Conservation (phyloP, 2,329 filamentous ascomycete genomes). For the Diaporthe citriasiana region DNA sequence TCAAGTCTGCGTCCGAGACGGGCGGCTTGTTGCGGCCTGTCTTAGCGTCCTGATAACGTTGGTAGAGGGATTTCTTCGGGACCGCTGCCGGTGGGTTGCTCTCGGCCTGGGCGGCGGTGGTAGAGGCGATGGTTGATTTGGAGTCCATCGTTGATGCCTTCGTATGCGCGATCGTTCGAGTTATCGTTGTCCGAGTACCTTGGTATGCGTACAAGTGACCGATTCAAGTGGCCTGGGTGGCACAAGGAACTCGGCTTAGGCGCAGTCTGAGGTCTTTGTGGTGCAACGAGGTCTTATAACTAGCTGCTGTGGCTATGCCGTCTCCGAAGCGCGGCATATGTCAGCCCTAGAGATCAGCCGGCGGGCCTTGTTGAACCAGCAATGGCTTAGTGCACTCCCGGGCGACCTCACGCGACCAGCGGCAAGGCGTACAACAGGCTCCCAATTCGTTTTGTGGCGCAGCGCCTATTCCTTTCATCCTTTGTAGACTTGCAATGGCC, state of each 20-base stretch:
- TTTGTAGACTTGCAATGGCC: neutral
- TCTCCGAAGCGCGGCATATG: neutral
- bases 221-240: fast-evolving
- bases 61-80: conserved; percentile 43
- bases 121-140: neutral
- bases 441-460: neutral
- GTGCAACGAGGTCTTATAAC: neutral
- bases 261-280: neutral
- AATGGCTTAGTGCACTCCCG: neutral
- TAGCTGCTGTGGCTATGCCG: conserved; percentile 7
- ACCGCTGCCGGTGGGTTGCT: neutral
- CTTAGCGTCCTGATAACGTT: conserved; percentile 44
- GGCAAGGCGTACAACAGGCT: neutral
- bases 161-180: conserved; percentile 37
- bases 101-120: neutral
- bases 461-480: too few species aligned
- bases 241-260: neutral
- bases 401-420: neutral
- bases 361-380: neutral
- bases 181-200: conserved; percentile 42
- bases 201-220: too few species aligned
- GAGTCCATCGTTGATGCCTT: neutral
- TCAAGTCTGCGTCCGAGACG: conserved; percentile 56
- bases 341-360: neutral
- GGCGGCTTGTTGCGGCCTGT: conserved; percentile 45